Conservation (phyloP, 345 rosid species). For the Brassica juncea region DNA sequence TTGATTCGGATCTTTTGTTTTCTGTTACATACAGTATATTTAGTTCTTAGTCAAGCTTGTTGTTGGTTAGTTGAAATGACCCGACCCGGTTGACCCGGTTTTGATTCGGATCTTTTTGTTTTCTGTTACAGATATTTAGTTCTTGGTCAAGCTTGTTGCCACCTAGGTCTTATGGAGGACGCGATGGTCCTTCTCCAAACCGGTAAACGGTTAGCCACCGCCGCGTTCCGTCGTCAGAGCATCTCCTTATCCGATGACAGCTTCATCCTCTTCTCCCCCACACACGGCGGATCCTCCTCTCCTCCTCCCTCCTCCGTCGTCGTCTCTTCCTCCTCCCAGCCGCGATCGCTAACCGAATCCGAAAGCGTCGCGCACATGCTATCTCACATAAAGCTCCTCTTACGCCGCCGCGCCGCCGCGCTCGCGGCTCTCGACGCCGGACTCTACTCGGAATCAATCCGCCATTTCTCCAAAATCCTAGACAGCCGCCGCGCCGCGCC, state of each 20-base stretch:
- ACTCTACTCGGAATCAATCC: conserved; percentile 83
- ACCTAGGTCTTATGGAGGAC: conserved; percentile 94
- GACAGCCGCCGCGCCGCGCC: conserved; percentile 93
- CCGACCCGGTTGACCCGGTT: conserved; percentile 29
- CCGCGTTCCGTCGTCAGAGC: conserved; percentile 95
- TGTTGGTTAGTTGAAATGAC: neutral
- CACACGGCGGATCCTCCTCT: conserved; percentile 35
- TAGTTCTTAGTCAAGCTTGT: conserved; percentile 89
- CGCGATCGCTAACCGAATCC: conserved; percentile 50
- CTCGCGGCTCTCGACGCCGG: conserved; percentile 92
- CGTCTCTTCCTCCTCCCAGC: conserved; percentile 55
- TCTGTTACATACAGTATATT: conserved; percentile 33
- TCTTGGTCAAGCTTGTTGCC: conserved; percentile 93
- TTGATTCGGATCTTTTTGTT: conserved; percentile 24
- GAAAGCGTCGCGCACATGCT: conserved; percentile 72
- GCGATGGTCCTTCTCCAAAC: conserved; percentile 97
- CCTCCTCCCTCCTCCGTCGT: conserved; percentile 30
- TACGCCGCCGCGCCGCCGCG: conserved; percentile 90
- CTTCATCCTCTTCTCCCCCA: conserved; percentile 53
- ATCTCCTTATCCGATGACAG: conserved; percentile 88
- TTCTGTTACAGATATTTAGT: conserved; percentile 65
- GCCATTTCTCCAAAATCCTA: conserved; percentile 87
- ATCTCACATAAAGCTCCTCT: conserved; percentile 78
- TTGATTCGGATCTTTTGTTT: conserved; percentile 19
- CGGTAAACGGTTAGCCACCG: conserved; percentile 90